Conservation (phyloP, 2,329 filamentous ascomycete species). For the Diplodia mutila region DNA sequence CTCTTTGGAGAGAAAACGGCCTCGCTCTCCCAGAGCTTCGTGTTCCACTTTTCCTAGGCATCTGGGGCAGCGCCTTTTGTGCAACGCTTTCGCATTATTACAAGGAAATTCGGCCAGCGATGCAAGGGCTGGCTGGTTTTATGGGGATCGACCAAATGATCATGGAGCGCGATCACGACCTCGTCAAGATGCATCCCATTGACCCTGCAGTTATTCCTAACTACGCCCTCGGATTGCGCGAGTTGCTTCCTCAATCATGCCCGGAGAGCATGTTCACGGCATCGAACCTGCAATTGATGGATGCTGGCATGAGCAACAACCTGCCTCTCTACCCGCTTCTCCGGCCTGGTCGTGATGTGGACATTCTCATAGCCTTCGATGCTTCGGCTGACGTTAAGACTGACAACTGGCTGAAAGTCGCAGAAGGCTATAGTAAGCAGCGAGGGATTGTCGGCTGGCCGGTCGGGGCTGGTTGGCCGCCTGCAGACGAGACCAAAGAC, state of each 20-base stretch:
- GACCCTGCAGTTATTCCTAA: constrained; percentile 91
- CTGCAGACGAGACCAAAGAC: constrained; percentile 59
- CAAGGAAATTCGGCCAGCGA: constrained; percentile 82
- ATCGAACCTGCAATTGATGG: constrained; percentile 73
- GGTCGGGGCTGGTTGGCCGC: constrained; percentile 91
- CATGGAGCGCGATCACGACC: constrained; percentile 77
- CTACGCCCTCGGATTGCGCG: constrained; percentile 80
- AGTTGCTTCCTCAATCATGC: constrained; percentile 72
- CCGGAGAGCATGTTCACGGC: constrained; percentile 74
- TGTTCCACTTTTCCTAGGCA: constrained; percentile 81
- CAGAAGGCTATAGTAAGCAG: constrained; percentile 89
- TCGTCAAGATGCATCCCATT: constrained; percentile 92
- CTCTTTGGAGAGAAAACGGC: constrained; percentile 64
- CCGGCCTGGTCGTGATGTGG: constrained; percentile 83
- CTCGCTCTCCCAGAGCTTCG: constrained; percentile 82
- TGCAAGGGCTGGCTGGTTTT: constrained; percentile 76
- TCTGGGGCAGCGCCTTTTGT: constrained; percentile 97
- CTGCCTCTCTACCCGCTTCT: constrained; percentile 93
- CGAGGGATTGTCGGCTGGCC: constrained; percentile 94
- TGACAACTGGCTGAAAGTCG: constrained; percentile 95
- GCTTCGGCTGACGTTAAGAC: constrained; percentile 90
- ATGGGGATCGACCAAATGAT: constrained; percentile 79
- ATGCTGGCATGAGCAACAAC: constrained; percentile 98
- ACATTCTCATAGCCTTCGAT: constrained; percentile 91
- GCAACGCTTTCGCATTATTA: constrained; percentile 96